phyloP scores from a whole-genome alignment of 2,329 filamentous ascomycete species.

The Aspergillus chevalieri region DNA sequence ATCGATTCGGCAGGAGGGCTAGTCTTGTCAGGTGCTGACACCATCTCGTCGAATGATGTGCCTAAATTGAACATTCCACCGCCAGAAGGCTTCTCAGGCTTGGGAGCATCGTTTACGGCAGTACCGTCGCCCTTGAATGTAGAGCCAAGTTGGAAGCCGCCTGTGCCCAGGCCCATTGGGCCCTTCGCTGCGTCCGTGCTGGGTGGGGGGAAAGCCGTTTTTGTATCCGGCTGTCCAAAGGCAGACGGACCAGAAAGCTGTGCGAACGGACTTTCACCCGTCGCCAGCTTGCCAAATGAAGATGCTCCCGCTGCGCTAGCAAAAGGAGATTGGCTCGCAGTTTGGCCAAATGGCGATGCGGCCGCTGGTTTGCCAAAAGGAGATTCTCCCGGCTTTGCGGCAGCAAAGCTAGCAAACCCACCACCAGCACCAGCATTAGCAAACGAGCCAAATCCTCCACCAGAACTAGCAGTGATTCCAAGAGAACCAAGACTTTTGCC shows the following conservation, averaged over 20 bases:
- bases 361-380: constrained; percentile 17
- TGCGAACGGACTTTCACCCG: constrained; percentile 19
- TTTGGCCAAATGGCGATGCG: constrained; percentile 23
- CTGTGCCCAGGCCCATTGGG: constrained; percentile 21
- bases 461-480: constrained; percentile 9
- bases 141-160: constrained; percentile 39
- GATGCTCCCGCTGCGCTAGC: constrained; percentile 13
- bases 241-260: constrained; percentile 23
- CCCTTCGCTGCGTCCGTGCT: constrained; percentile 22
- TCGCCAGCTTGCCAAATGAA: constrained; percentile 17
- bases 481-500: constrained; percentile 17
- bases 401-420: constrained; percentile 17
- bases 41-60: constrained; percentile 34
- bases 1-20: constrained; percentile 31
- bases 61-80: constrained; percentile 33
- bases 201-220: constrained; percentile 23
- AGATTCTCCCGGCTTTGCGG: constrained; percentile 15
- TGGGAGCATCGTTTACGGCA: constrained; percentile 34
- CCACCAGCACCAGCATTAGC: constrained; percentile 20
- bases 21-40: constrained; percentile 28
- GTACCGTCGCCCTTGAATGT: constrained; percentile 40
- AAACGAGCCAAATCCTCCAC: constrained; percentile 32
- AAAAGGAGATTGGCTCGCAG: constrained; percentile 23
- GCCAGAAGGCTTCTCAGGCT: constrained; percentile 27
- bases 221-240: constrained; percentile 24